Evolutionary conservation across 495 filamentous ascomycete species (phyloP).

Genomic region (Podospora anserina): DNA sequence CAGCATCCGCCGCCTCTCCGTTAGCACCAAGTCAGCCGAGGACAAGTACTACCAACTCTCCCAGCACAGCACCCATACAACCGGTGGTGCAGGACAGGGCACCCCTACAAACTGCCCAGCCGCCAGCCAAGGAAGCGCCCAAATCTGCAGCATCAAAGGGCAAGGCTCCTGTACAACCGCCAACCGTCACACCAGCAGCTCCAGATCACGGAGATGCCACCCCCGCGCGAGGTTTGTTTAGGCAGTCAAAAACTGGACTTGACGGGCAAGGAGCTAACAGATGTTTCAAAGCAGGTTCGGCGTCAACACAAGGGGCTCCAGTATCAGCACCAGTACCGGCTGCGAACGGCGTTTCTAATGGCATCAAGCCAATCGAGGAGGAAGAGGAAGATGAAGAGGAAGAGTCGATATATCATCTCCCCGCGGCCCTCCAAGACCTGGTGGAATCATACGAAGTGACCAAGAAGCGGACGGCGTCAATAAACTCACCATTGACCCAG

Average conservation of each 20-base stretch:
- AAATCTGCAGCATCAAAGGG: slow-evolving; percentile 34
- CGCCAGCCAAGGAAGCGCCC: slow-evolving; percentile 22
- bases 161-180: slow-evolving; percentile 37
- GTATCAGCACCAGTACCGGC: slow-evolving; percentile 20
- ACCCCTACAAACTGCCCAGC: slow-evolving; percentile 20
- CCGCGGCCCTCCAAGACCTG: slow-evolving; percentile 81
- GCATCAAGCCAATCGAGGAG: slow-evolving; percentile 40
- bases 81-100: slow-evolving; percentile 40
- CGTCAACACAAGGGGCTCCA: slow-evolving; percentile 19
- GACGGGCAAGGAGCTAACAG: not conserved
- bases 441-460: slow-evolving; percentile 86
- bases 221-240: not conserved
- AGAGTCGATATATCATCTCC: slow-evolving; percentile 94
- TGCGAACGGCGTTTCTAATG: slow-evolving; percentile 53
- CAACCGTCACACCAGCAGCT: not conserved
- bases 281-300: not conserved
- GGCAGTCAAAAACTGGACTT: not conserved
- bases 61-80: slow-evolving; percentile 39
- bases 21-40: slow-evolving; percentile 43
- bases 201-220: not conserved
- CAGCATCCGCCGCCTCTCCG: slow-evolving; percentile 43
- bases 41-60: slow-evolving; percentile 47
- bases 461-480: slow-evolving; percentile 59
- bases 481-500: slow-evolving; percentile 61
- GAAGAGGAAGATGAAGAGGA: slow-evolving; percentile 54